Percentiles rank a stretch among this genome's conserved stretches.
phyloP scores from a whole-genome alignment of 495 filamentous ascomycete species.

The Tricharina praecox region DNA sequence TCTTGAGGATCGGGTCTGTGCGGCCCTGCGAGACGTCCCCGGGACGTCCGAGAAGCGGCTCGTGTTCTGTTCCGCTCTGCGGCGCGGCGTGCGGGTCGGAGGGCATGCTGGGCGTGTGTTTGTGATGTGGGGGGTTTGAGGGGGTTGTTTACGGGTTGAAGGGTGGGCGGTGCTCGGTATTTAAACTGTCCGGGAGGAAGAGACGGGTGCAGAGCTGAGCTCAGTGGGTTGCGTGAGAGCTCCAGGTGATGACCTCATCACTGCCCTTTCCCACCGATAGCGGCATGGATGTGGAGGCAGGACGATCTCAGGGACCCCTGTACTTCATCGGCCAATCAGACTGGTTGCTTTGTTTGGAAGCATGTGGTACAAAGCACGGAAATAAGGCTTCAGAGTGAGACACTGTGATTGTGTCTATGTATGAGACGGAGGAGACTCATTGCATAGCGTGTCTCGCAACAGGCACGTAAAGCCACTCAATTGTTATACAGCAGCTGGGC shows the following conservation, averaged over 20 bases:
- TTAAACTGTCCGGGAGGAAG: not conserved
- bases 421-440: too few species aligned
- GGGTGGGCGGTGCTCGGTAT: not conserved
- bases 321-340: not conserved
- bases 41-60: conserved; percentile 58
- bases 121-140: too few species aligned
- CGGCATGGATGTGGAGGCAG: not conserved
- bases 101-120: too few species aligned
- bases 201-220: not conserved
- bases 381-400: too few species aligned
- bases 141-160: too few species aligned
- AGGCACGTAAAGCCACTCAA: too few species aligned
- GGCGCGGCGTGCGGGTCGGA: too few species aligned
- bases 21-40: conserved; percentile 58
- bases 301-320: not conserved
- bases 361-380: too few species aligned
- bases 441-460: too few species aligned
- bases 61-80: conserved; percentile 33
- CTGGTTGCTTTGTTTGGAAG: too few species aligned
- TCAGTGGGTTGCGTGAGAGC: not conserved
- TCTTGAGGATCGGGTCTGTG: conserved; percentile 43
- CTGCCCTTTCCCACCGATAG: not conserved
- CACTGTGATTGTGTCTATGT: too few species aligned
- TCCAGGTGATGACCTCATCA: not conserved
- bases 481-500: too few species aligned